phyloP scores from a whole-genome alignment of 2,329 filamentous ascomycete species.

The Aspergillus piperis region DNA sequence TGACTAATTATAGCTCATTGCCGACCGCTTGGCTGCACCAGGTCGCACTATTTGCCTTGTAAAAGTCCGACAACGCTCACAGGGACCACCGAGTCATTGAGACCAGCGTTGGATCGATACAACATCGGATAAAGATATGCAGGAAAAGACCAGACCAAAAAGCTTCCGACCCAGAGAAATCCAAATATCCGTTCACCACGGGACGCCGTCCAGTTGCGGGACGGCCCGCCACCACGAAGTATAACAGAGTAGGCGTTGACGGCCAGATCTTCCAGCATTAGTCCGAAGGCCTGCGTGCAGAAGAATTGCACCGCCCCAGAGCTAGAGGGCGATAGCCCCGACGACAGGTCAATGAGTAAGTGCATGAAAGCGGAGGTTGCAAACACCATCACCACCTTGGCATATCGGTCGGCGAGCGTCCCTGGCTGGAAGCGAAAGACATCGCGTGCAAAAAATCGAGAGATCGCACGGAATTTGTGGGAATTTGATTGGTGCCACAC shows the following conservation, averaged over 20 bases:
- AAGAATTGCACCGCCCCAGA: constrained; percentile 8
- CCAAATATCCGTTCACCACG: constrained; percentile 3
- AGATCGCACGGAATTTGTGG: constrained; percentile 8
- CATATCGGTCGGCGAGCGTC: neutral
- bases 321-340: neutral
- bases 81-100: constrained; percentile 8
- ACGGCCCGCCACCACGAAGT: neutral
- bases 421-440: neutral
- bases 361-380: constrained; percentile 10
- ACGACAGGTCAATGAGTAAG: constrained; percentile 7
- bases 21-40: no score
- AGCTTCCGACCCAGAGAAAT: constrained; percentile 7
- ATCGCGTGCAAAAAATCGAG: neutral
- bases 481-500: constrained; percentile 13
- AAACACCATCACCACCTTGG: neutral
- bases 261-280: constrained; percentile 7
- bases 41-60: no score
- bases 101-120: neutral
- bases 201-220: neutral
- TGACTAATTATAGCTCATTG: no score
- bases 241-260: neutral
- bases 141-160: constrained; percentile 9
- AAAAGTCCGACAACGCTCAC: neutral
- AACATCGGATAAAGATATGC: constrained; percentile 11
- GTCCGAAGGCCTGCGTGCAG: constrained; percentile 2